Evolutionary conservation across 192 early-diverging fungal species (phyloP).

Genomic region (Backusella liffmaniae): DNA sequence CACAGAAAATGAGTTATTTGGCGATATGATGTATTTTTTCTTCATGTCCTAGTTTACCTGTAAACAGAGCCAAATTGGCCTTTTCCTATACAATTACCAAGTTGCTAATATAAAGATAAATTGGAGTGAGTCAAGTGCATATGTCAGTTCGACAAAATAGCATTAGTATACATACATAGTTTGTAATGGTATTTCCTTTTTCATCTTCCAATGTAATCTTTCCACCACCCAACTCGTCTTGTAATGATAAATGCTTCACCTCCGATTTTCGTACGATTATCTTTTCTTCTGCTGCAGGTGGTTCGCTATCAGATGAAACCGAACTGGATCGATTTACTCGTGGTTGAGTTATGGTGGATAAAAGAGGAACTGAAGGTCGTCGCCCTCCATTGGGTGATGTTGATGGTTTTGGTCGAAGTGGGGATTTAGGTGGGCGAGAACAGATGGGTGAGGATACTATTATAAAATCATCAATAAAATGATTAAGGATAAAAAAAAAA

Average conservation of each 20-base stretch:
- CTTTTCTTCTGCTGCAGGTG: background rate
- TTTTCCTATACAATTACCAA: conserved; percentile 85
- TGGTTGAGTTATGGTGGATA: background rate
- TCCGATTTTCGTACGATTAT: background rate
- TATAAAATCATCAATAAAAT: too few species aligned
- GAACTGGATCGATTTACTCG: conserved; percentile 12
- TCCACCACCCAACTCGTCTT: background rate
- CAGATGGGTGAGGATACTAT: background rate
- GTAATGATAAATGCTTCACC: background rate
- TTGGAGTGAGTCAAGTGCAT: background rate
- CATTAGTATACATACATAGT: background rate
- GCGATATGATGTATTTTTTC: background rate
- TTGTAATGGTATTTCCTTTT: background rate
- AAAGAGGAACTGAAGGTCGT: background rate
- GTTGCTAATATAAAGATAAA: conserved; percentile 44
- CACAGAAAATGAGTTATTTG: background rate
- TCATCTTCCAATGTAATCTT: background rate
- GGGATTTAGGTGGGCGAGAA: background rate
- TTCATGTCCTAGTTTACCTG: conserved; percentile 35
- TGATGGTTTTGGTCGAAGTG: background rate
- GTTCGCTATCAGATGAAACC: conserved; percentile 6
- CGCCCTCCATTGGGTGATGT: background rate
- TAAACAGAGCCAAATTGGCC: conserved; percentile 92
- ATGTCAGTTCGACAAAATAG: background rate
- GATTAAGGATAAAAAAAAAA: background rate